These are phyloP conservation scores for Claviceps sp. DNA, from an alignment of 2,329 filamentous ascomycete genomes.

Conservation along the genomic window DNA sequence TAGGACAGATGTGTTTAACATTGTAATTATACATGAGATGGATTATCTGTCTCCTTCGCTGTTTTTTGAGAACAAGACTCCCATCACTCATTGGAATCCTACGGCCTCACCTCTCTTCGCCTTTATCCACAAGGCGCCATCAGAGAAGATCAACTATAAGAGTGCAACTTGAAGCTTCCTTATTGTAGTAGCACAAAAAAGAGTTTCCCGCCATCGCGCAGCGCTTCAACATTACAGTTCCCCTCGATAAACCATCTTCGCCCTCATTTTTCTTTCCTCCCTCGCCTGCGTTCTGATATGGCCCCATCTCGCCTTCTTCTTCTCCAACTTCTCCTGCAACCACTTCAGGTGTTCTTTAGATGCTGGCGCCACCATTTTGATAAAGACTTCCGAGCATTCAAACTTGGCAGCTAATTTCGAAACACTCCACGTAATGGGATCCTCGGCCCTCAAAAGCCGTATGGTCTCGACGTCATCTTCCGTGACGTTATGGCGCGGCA, in stretches of 20 bases:
- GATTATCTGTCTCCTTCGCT: too few relatives aligned
- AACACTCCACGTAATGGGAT: slow-evolving; percentile 44
- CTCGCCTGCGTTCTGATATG: slow-evolving; percentile 38
- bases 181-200: too few relatives aligned
- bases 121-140: too few relatives aligned
- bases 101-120: too few relatives aligned
- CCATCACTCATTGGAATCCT: too few relatives aligned
- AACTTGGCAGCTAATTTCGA: slow-evolving; percentile 38
- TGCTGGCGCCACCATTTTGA: slow-evolving; percentile 43
- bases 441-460: slow-evolving; percentile 35
- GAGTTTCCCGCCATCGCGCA: background rate
- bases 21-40: too few relatives aligned
- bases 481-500: slow-evolving; percentile 37
- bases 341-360: slow-evolving; percentile 32
- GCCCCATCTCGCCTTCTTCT: slow-evolving; percentile 43
- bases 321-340: slow-evolving; percentile 31
- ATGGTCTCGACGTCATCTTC: slow-evolving; percentile 46
- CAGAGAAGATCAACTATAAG: background rate
- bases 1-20: too few relatives aligned
- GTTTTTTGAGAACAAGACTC: too few relatives aligned
- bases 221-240: slow-evolving; percentile 28
- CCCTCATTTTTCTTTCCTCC: slow-evolving; percentile 41
- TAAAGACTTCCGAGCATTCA: slow-evolving; percentile 41
- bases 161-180: background rate
- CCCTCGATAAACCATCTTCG: slow-evolving; percentile 36